phyloP scores from a whole-genome alignment of 805 yeast species.

The Metschnikowia borealis region DNA sequence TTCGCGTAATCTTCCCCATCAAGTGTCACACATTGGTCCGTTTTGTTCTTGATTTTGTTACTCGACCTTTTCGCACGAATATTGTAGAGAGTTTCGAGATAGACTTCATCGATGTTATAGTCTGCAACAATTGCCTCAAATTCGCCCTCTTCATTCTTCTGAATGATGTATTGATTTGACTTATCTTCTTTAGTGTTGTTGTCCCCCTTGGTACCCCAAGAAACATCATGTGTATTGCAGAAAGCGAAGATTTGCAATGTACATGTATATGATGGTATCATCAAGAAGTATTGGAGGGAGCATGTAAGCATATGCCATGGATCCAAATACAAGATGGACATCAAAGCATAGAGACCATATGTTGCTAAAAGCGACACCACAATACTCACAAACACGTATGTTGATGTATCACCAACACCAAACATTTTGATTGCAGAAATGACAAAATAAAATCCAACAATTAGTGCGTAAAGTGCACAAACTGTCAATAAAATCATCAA shows the following conservation, averaged over 20 bases:
- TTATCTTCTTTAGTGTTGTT: constrained; percentile 60
- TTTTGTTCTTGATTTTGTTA: constrained; percentile 34
- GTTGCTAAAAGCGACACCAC: constrained; percentile 85
- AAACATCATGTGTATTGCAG: constrained; percentile 96
- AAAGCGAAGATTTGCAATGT: constrained; percentile 93
- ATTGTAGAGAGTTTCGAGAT: constrained; percentile 68
- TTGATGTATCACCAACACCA: constrained; percentile 38
- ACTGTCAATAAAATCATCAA: constrained; percentile 70
- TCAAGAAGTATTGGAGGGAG: constrained; percentile 78
- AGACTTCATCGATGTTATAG: constrained; percentile 78
- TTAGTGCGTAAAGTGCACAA: constrained; percentile 77
- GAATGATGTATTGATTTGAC: constrained; percentile 77
- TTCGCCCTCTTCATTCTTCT: constrained; percentile 74
- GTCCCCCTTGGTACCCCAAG: constrained; percentile 99
- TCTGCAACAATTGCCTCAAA: constrained; percentile 77
- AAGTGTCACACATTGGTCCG: constrained; percentile 22
- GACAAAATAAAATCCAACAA: constrained; percentile 81
- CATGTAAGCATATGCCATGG: constrained; percentile 96
- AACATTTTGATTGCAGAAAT: constrained; percentile 45
- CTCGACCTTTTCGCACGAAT: constrained; percentile 69
- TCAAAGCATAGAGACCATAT: constrained; percentile 79
- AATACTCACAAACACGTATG: constrained; percentile 63
- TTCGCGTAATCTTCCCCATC: constrained; percentile 84
- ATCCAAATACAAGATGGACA: constrained; percentile 82
- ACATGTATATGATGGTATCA: constrained; percentile 89